Conservation (phyloP, 2,329 filamentous ascomycete species). For the Fusarium incarnatum region DNA sequence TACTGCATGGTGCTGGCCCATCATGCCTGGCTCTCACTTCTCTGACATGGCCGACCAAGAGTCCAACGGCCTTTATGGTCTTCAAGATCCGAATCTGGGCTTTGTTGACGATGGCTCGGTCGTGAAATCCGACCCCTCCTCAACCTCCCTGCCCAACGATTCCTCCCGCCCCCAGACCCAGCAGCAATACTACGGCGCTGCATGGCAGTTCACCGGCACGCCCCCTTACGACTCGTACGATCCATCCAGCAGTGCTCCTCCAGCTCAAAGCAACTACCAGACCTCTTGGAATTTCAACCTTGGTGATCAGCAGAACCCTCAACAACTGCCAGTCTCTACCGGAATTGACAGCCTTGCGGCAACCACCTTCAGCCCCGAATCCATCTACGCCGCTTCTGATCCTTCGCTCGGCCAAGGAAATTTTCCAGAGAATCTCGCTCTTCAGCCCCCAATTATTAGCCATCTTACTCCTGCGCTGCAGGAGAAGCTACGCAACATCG, state of each 20-base stretch:
- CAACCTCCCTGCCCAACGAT: conserved; percentile 48
- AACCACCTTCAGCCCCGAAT: conserved; percentile 52
- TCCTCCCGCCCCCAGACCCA: conserved; percentile 51
- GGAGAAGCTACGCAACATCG: conserved; percentile 71
- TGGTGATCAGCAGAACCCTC: conserved; percentile 46
- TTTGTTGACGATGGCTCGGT: conserved; percentile 53
- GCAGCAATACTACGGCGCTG: conserved; percentile 51
- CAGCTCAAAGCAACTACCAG: conserved; percentile 50
- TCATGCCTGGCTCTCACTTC: conserved; percentile 47
- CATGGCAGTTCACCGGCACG: conserved; percentile 63
- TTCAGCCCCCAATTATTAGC: conserved; percentile 45
- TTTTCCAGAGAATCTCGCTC: conserved; percentile 47
- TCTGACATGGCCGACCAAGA: conserved; percentile 56
- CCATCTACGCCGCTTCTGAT: conserved; percentile 50
- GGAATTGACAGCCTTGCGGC: conserved; percentile 50
- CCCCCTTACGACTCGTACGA: conserved; percentile 62
- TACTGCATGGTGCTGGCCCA: conserved; percentile 47
- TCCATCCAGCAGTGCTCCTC: conserved; percentile 52
- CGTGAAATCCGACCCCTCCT: conserved; percentile 50
- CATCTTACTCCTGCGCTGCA: conserved; percentile 68
- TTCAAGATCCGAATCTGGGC: conserved; percentile 57
- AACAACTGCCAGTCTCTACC: conserved; percentile 51
- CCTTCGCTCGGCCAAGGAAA: conserved; percentile 45
- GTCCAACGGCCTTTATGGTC: conserved; percentile 57
- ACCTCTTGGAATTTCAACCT: conserved; percentile 53